These are phyloP conservation scores for Xerocomus spinulosus DNA, from an alignment of 768 basidiomycete genomes.

Conservation along the genomic window DNA sequence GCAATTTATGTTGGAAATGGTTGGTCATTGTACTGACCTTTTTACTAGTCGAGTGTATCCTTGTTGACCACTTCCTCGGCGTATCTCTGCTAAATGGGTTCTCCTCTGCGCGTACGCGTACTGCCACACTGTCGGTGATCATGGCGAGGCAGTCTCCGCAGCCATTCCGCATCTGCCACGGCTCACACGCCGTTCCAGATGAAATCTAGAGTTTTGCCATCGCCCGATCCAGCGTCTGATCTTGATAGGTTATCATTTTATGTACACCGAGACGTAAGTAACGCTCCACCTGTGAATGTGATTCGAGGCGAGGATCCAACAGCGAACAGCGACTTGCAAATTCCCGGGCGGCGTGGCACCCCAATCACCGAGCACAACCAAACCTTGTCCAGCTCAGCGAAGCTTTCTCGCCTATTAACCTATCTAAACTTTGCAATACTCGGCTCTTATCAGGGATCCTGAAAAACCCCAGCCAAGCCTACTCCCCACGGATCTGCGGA, in stretches of 20 bases:
- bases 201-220: constrained; percentile 34
- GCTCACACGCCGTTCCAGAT: neutral
- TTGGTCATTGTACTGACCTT: too few species aligned
- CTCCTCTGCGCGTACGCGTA: constrained; percentile 20
- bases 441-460: constrained; percentile 19
- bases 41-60: too few species aligned
- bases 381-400: constrained; percentile 33
- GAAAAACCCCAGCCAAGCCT: too few species aligned
- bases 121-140: constrained; percentile 18
- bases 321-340: constrained; percentile 11
- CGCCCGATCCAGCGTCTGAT: constrained; percentile 30
- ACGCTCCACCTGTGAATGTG: too few species aligned
- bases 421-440: neutral
- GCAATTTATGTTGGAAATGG: constrained; percentile 35
- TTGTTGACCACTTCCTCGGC: constrained; percentile 30
- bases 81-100: constrained; percentile 29
- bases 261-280: constrained; percentile 22
- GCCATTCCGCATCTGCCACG: neutral
- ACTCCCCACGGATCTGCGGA: constrained; percentile 33
- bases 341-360: constrained; percentile 23
- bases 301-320: too few species aligned
- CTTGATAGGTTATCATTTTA: constrained; percentile 33
- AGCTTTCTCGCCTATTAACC: constrained; percentile 24
- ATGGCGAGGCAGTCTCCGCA: constrained; percentile 11
- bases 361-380: constrained; percentile 22